phyloP scores from a whole-genome alignment of 768 basidiomycete species.

The Rhodotorula taiwanensis region DNA sequence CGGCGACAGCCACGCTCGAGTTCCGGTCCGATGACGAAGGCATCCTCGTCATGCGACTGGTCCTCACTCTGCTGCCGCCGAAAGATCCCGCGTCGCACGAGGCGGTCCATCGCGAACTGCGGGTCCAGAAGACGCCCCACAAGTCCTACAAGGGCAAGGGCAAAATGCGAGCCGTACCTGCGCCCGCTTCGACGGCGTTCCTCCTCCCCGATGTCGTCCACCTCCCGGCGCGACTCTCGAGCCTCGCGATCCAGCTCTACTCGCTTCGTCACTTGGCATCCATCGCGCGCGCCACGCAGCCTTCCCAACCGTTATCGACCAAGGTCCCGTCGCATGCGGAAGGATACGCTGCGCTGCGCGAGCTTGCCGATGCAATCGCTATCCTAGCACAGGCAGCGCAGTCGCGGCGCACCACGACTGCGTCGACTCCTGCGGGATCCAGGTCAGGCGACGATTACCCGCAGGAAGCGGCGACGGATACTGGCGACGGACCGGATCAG shows the following conservation, averaged over 20 bases:
- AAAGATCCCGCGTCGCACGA: background rate
- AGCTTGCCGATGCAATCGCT: constrained; percentile 10
- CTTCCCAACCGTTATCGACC: background rate
- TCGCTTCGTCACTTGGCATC: constrained; percentile 30
- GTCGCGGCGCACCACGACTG: too few species aligned
- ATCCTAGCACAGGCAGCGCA: background rate
- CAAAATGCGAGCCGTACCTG: background rate
- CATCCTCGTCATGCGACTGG: constrained; percentile 10
- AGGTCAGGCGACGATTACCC: too few species aligned
- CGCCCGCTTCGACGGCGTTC: background rate
- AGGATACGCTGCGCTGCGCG: constrained; percentile 5
- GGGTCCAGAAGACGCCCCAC: background rate
- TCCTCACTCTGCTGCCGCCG: constrained; percentile 15
- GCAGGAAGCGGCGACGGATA: too few species aligned
- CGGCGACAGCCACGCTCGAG: constrained; percentile 21
- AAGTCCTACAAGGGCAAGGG: constrained; percentile 19
- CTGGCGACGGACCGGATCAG: too few species aligned
- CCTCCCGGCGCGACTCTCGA: constrained; percentile 29
- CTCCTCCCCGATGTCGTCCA: constrained; percentile 29
- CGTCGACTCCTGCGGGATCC: too few species aligned
- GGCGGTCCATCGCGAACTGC: constrained; percentile 11
- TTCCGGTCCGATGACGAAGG: constrained; percentile 30
- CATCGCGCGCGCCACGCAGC: constrained; percentile 31
- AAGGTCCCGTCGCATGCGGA: background rate
- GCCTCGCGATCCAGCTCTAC: constrained; percentile 32